Evolutionary conservation across 352 stramenopile genomes (phyloP).

Genomic region (Globisporangium emineosum): DNA sequence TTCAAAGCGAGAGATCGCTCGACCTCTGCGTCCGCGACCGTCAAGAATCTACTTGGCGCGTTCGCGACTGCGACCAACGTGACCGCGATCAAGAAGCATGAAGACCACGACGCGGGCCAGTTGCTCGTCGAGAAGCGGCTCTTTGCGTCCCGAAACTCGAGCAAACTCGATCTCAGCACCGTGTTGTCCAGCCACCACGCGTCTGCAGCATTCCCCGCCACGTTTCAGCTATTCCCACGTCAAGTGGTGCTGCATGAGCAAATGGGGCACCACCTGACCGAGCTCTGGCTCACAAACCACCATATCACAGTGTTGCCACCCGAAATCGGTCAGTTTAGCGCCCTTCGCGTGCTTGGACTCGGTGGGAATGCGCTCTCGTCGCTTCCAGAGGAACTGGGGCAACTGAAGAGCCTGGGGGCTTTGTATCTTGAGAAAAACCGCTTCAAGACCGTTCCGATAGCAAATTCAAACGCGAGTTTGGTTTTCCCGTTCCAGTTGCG

Average conservation of each 20-base stretch:
- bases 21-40: not conserved
- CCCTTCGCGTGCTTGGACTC: constrained; percentile 58
- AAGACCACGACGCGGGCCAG: constrained; percentile 1
- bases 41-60: not conserved
- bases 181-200: not conserved
- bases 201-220: not conserved
- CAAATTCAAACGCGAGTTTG: constrained; percentile 5
- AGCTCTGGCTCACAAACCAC: constrained; percentile 74
- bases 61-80: not conserved
- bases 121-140: constrained; percentile 31
- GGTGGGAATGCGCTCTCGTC: constrained; percentile 47
- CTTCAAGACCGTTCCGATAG: constrained; percentile 31
- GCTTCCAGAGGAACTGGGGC: constrained; percentile 38
- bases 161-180: constrained; percentile 42
- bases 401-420: constrained; percentile 37
- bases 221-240: constrained; percentile 40
- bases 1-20: constrained; percentile 1
- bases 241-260: constrained; percentile 32
- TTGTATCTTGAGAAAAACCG: constrained; percentile 71
- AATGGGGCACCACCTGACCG: constrained; percentile 33
- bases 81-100: not conserved
- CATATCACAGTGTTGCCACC: constrained; percentile 32
- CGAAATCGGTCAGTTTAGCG: constrained; percentile 41
- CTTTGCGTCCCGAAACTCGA: constrained; percentile 20
- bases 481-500: constrained; percentile 38